Evolutionary conservation across 768 basidiomycete genomes (phyloP).

Genomic region (Polyporus arcularius): DNA sequence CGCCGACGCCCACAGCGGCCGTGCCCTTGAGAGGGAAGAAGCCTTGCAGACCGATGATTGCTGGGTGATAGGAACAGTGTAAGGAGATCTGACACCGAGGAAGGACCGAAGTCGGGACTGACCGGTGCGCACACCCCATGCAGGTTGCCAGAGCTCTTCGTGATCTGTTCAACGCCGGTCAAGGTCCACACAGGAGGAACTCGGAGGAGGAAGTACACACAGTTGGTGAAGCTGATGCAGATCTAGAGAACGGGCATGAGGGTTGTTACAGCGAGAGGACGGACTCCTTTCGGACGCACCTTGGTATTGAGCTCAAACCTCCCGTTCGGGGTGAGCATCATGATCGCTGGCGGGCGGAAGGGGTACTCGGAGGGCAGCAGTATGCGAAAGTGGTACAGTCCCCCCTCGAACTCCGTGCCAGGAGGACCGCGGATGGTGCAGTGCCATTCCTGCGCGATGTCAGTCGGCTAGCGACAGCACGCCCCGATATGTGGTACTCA

Average conservation of each 20-base stretch:
- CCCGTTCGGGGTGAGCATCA: conserved; percentile 97
- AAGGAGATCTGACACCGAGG: not conserved
- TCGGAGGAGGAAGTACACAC: conserved; percentile 45
- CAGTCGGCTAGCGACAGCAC: not conserved
- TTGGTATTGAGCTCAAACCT: conserved; percentile 95
- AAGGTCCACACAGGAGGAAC: conserved; percentile 24
- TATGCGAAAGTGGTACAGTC: conserved; percentile 94
- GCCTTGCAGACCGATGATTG: conserved; percentile 85
- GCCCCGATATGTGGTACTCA: conserved; percentile 39
- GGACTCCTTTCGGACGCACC: conserved; percentile 46
- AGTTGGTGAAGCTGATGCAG: conserved; percentile 91
- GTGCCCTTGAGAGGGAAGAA: conserved; percentile 91
- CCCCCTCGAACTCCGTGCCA: conserved; percentile 91
- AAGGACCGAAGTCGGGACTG: conserved; percentile 19
- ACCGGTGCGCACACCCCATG: conserved; percentile 98
- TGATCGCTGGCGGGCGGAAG: conserved; percentile 92
- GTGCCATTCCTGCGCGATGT: conserved; percentile 77
- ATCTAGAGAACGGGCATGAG: conserved; percentile 50
- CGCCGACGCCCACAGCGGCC: conserved; percentile 84
- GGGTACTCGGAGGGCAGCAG: conserved; percentile 92
- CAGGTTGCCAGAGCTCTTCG: conserved; percentile 96
- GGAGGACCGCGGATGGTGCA: conserved; percentile 91
- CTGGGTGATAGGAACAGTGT: conserved; percentile 37
- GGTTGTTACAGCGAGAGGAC: not conserved
- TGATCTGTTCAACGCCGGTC: conserved; percentile 59